Percentiles rank a stretch among this genome's conserved stretches.
Conservation (phyloP, 1,284 basidiomycete genomes). For the Fistulina hepatica region DNA sequence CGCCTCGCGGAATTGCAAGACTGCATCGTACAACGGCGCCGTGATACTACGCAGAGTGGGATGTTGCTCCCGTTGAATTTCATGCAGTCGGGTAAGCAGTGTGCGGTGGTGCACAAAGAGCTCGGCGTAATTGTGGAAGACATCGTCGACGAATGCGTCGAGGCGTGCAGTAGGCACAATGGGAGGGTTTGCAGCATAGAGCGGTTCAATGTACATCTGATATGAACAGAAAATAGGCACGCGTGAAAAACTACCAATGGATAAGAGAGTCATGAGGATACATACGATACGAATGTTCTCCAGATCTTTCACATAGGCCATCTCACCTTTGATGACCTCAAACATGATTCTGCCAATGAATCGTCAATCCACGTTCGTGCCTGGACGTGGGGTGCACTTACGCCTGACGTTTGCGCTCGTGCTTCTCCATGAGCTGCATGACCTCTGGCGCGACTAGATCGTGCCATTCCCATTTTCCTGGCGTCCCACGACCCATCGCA, state of each 20-base stretch:
- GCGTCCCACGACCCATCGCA: conserved; percentile 69
- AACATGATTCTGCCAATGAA: conserved; percentile 64
- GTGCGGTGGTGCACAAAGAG: conserved; percentile 64
- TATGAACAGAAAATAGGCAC: conserved; percentile 2
- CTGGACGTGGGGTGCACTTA: conserved; percentile 30
- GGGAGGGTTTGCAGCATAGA: conserved; percentile 63
- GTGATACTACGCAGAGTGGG: conserved; percentile 77
- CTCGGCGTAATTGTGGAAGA: conserved; percentile 88
- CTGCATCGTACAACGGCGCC: conserved; percentile 79
- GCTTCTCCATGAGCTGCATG: conserved; percentile 53
- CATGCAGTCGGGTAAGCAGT: conserved; percentile 72
- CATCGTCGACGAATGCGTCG: conserved; percentile 73
- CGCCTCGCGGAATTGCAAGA: conserved; percentile 84
- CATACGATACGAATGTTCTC: conserved; percentile 75
- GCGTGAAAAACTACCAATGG: background rate
- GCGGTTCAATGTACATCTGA: conserved; percentile 68
- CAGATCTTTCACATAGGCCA: conserved; percentile 90
- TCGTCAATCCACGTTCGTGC: conserved; percentile 3
- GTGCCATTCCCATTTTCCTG: conserved; percentile 77
- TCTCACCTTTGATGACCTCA: conserved; percentile 93
- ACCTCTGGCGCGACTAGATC: conserved; percentile 70
- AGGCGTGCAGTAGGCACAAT: conserved; percentile 70
- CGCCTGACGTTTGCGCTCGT: conserved; percentile 83
- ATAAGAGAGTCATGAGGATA: conserved; percentile 6
- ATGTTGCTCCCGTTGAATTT: conserved; percentile 85